These are phyloP conservation scores for Aspergillus neoniger DNA, from an alignment of 2,329 filamentous ascomycete species.

Conservation along the genomic window DNA sequence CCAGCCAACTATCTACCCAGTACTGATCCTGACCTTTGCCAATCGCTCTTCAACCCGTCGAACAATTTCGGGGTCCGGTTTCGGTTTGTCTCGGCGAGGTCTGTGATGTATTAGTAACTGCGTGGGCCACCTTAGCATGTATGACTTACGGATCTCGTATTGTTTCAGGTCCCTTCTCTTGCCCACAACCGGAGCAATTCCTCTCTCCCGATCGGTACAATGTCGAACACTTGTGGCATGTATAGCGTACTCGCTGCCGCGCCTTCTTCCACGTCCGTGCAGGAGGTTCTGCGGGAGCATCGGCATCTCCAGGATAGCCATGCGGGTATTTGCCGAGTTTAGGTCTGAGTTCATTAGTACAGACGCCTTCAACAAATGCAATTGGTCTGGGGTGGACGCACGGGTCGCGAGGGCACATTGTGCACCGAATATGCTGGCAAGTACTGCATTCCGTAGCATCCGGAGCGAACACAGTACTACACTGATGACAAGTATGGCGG, in stretches of 20 bases:
- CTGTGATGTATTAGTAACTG: slow-evolving; percentile 26
- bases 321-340: slow-evolving; percentile 48
- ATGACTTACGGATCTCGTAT: slow-evolving; percentile 45
- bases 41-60: slow-evolving; percentile 44
- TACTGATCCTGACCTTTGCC: slow-evolving; percentile 26
- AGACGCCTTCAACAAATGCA: neutral
- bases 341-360: slow-evolving; percentile 28
- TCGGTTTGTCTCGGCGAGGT: slow-evolving; percentile 43
- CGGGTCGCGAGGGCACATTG: slow-evolving; percentile 77
- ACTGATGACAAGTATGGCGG: slow-evolving; percentile 74
- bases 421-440: slow-evolving; percentile 75
- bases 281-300: slow-evolving; percentile 36
- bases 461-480: slow-evolving; percentile 62
- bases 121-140: neutral
- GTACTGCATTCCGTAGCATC: slow-evolving; percentile 64
- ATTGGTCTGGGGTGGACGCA: slow-evolving; percentile 51
- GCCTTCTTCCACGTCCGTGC: slow-evolving; percentile 42
- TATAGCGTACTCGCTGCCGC: slow-evolving; percentile 43
- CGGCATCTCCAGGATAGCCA: slow-evolving; percentile 48
- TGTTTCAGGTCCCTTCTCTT: slow-evolving; percentile 45
- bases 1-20: slow-evolving; percentile 3
- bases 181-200: slow-evolving; percentile 42
- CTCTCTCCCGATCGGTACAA: slow-evolving; percentile 35
- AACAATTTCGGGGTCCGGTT: slow-evolving; percentile 43
- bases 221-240: slow-evolving; percentile 43